A percentile compares a stretch with the other conserved stretches of the same genome.
phyloP scores from a whole-genome alignment of 1,284 basidiomycete genomes.

The Ustilago shanxiensis region DNA sequence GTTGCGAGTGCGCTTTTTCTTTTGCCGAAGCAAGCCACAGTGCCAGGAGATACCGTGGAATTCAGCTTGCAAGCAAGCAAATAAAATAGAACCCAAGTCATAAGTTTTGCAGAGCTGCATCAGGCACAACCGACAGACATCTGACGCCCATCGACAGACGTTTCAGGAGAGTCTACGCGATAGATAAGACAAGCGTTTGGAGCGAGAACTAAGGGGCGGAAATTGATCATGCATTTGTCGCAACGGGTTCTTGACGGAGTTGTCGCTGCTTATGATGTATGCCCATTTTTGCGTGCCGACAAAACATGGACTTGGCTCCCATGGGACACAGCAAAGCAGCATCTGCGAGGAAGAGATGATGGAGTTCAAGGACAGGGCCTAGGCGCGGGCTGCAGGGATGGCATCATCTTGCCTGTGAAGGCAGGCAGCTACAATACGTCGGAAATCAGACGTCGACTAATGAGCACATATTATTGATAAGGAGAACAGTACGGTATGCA shows the following conservation, averaged over 20 bases:
- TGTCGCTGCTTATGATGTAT: neutral
- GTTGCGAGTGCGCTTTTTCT: neutral
- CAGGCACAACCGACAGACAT: neutral
- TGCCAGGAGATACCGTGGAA: slow-evolving; percentile 17
- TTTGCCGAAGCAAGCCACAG: slow-evolving; percentile 22
- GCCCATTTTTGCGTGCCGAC: too few species aligned
- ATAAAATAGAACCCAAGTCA: too few species aligned
- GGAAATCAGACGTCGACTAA: neutral
- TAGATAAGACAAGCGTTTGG: neutral
- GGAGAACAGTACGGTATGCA: too few species aligned
- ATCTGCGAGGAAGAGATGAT: too few species aligned
- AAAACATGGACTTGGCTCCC: neutral
- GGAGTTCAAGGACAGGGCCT: neutral
- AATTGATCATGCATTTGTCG: neutral
- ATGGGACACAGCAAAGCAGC: neutral
- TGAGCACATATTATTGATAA: too few species aligned
- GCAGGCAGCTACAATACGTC: neutral
- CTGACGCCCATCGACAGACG: neutral
- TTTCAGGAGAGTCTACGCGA: neutral
- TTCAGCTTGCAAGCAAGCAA: slow-evolving; percentile 6
- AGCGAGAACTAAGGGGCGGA: too few species aligned
- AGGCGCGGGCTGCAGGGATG: neutral
- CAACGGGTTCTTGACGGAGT: neutral
- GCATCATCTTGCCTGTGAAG: neutral
- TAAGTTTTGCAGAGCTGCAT: neutral